Evolutionary conservation across 2,329 filamentous ascomycete species (phyloP), one percentile per base, ranked within the genome.

Genomic region (Thyridium curvatum): DNA sequence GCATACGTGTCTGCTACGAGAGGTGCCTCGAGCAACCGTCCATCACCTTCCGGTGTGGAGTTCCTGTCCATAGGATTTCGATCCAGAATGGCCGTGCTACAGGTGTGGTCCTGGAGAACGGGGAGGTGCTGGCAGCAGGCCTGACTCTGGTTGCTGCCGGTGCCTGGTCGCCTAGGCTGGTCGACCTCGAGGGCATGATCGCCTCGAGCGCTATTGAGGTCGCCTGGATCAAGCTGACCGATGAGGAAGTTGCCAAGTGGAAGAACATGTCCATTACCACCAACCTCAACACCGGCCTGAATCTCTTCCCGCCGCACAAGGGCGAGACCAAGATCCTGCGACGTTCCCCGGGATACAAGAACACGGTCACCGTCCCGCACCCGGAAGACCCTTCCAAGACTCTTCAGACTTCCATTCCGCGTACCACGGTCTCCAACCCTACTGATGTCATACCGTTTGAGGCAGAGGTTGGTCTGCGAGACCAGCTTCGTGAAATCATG

Each of bases 211-310:
- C 47, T 21, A 46, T 46, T 33, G 51, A 49, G 37, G 51, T 55
- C 14, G 52, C 51, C 17, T 55, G 51, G 51, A 39, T 55, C 32
- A 52, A 51, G 35, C 33, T 55, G n/a, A 52, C 48, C 4, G 34
- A 39, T 2, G 49, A 50, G 30, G 50, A 53, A 38, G 39, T 35
- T 15, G 33, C 35, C 3, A 37, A 39, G 17, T 55, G 50, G 50
- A 50, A 50, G 40, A 39, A 52, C 30, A 55, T 55, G 49, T 50
- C 52, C 7, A 54, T 53, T 34, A 53, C 50, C 8, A 55, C 52
- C 3, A 55, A 53, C 37, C 33, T 53, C 10, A 46, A 38, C 39
- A 55, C 51, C 7, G 52, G 52, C 3, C 41, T 55, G 30, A 55
- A 55, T 36, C 37, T 55, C 15, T 55, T 55, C 30, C 50, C 52